phyloP scores from a whole-genome alignment of 805 yeast genomes.

The Candida sphagnicola region DNA sequence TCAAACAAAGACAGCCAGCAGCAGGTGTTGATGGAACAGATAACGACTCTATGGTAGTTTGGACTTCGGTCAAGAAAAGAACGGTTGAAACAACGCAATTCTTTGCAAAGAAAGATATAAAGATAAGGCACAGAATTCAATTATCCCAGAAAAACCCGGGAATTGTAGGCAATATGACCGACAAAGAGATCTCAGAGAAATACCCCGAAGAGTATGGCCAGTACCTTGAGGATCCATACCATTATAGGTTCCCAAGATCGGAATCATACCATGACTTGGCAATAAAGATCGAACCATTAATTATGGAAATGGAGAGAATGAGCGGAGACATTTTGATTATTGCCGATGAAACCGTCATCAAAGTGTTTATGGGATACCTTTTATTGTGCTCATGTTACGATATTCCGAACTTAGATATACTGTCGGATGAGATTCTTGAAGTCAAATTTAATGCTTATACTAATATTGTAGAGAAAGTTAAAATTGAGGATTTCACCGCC shows the following conservation, averaged over 20 bases:
- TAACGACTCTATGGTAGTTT: conserved; percentile 70
- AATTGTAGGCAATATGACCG: conserved; percentile 65
- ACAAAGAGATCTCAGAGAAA: conserved; percentile 51
- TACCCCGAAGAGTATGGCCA: conserved; percentile 70
- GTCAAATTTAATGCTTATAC: conserved; percentile 83
- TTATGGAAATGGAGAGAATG: conserved; percentile 91
- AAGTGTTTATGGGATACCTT: conserved; percentile 89
- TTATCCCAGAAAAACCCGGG: conserved; percentile 90
- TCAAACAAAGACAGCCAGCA: conserved; percentile 39
- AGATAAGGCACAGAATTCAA: conserved; percentile 73
- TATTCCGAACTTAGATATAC: conserved; percentile 75
- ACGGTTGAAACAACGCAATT: conserved; percentile 75
- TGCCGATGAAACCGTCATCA: conserved; percentile 87
- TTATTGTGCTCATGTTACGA: conserved; percentile 89
- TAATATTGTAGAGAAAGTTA: conserved; percentile 54
- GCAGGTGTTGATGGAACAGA: conserved; percentile 55
- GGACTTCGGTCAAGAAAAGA: conserved; percentile 90
- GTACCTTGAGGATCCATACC: conserved; percentile 78
- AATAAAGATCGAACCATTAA: conserved; percentile 85
- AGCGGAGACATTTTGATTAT: conserved; percentile 82
- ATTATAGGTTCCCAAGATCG: conserved; percentile 85
- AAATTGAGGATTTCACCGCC: conserved; percentile 17
- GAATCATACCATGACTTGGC: conserved; percentile 97
- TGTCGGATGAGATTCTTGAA: conserved; percentile 81
- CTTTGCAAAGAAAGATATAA: conserved; percentile 60